Evolutionary conservation across 257 asterid genomes (phyloP).

Genomic region (Petunia axillaris): DNA sequence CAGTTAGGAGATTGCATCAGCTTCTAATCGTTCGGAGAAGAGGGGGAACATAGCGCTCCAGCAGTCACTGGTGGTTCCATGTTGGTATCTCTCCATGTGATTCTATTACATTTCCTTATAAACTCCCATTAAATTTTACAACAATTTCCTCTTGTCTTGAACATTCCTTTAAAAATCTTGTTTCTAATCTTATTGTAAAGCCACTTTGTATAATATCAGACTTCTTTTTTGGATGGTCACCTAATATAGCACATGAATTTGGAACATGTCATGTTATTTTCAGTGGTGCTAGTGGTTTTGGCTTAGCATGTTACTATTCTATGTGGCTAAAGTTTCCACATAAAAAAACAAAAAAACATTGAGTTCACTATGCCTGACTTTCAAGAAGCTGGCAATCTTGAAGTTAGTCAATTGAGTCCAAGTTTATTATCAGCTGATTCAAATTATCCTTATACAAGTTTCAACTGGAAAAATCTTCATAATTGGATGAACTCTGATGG

Average conservation of each 20-base stretch:
- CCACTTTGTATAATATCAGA: constrained; percentile 46
- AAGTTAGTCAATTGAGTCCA: constrained; percentile 24
- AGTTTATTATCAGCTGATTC: constrained; percentile 2
- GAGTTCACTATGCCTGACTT: constrained; percentile 38
- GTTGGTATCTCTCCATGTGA: too few relatives aligned
- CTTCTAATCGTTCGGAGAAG: too few relatives aligned
- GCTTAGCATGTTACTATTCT: constrained; percentile 36
- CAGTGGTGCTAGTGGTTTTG: constrained; percentile 42
- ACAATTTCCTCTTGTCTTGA: constrained; percentile 42
- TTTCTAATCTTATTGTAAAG: constrained; percentile 30
- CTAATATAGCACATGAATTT: constrained; percentile 38
- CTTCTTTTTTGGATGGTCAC: constrained; percentile 47
- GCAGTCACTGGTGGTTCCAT: too few relatives aligned
- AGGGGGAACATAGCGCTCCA: too few relatives aligned
- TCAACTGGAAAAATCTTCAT: constrained; percentile 6
- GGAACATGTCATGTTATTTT: constrained; percentile 38
- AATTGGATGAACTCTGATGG: constrained; percentile 46
- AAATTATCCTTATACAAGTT: constrained; percentile 28
- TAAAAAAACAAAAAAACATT: background rate
- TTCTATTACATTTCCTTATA: constrained; percentile 36
- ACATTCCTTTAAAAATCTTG: constrained; percentile 36
- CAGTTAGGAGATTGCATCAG: too few relatives aligned
- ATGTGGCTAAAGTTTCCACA: constrained; percentile 40
- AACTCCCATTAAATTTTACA: constrained; percentile 40
- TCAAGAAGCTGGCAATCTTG: constrained; percentile 30